Evolutionary conservation across 2,329 filamentous ascomycete genomes (phyloP).

Genomic region (Ilyonectria sp.): DNA sequence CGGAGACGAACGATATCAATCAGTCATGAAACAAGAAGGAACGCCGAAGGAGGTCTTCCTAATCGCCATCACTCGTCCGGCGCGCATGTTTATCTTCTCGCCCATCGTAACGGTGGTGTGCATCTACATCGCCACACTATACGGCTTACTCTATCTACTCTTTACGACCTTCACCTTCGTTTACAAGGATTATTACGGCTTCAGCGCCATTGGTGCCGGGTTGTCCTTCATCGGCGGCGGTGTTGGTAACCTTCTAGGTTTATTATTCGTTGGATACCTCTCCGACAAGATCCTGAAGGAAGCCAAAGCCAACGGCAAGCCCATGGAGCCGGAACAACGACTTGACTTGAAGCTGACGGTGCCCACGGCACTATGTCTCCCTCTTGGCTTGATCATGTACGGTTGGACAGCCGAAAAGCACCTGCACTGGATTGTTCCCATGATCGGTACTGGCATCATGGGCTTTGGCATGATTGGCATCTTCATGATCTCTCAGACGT

Average conservation of each 20-base stretch:
- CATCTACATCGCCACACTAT: constrained; percentile 74
- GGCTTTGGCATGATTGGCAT: constrained; percentile 57
- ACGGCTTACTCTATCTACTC: constrained; percentile 71
- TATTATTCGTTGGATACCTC: constrained; percentile 34
- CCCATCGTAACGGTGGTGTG: constrained; percentile 77
- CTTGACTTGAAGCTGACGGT: constrained; percentile 36
- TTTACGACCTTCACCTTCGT: constrained; percentile 65
- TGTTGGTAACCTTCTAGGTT: constrained; percentile 40
- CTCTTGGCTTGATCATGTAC: constrained; percentile 38
- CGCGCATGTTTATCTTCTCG: constrained; percentile 70
- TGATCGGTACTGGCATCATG: constrained; percentile 57
- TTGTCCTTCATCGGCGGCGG: constrained; percentile 41
- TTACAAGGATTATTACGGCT: constrained; percentile 71
- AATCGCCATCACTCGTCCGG: constrained; percentile 71
- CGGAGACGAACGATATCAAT: constrained; percentile 17
- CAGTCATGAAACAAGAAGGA: constrained; percentile 15
- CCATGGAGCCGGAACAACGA: constrained; percentile 35
- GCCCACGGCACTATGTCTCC: constrained; percentile 35
- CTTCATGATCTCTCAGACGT: constrained; percentile 64
- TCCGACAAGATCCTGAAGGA: constrained; percentile 37
- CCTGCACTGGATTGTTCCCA: constrained; percentile 42
- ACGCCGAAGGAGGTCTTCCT: constrained; percentile 55
- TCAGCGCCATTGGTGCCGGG: constrained; percentile 56
- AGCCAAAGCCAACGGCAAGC: constrained; percentile 15
- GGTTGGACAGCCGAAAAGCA: constrained; percentile 40